Base-by-base conservation (phyloP, 495 filamentous ascomycete species). In the Symbiotaphrina buchneri region DNA sequence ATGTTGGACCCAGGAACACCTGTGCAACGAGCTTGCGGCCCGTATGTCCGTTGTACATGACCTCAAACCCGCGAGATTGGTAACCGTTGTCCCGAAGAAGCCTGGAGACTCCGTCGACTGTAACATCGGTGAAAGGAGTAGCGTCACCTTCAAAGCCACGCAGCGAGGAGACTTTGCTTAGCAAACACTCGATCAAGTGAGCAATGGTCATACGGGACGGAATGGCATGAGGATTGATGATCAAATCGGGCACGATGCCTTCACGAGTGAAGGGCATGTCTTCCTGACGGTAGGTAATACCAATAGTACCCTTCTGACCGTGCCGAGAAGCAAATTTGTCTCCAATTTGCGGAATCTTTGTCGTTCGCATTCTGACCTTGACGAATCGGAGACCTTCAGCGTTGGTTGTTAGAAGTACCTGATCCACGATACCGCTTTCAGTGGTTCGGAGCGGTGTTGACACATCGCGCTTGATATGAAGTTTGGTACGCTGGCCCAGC, bases 151-250 rank as follows among this genome's bases (percentile, higher is more conserved):
- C 90, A 45, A 75, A 73, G 14, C 87, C 87, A 49, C 76, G 75
- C 10, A 94, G 61, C 0, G 85, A 69, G 0, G 81, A 75, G 11
- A 95, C 87, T 51, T 99, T 99, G 51, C 77, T 85, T 25, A 95
- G 67, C 45, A 93, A 68, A 61, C 87, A 95, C 56, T 99, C 87
- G 51, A 99, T 91, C 65, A 99, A 81, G 63, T 99, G 90, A 36
- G 90, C 87, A 62, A 95, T 95, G 0, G 87, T 99, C 87, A 99
- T 99, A 63, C 87, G 87, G 10, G 87, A 99, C 1, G 87, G 87
- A 64, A 99, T 95, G 51, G 90, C 87, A 64, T 99, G 87, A 0
- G 87, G 87, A 47, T 99, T 99, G 64, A 99, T 95, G 51, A 99
- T 94, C 32, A 99, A 57, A 50, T 99, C 87, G 1, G 87, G 87